A percentile compares a stretch with the other conserved stretches of the same genome.
phyloP scores from a whole-genome alignment of 2,329 filamentous ascomycete genomes.

The Cercospora berteroae region DNA sequence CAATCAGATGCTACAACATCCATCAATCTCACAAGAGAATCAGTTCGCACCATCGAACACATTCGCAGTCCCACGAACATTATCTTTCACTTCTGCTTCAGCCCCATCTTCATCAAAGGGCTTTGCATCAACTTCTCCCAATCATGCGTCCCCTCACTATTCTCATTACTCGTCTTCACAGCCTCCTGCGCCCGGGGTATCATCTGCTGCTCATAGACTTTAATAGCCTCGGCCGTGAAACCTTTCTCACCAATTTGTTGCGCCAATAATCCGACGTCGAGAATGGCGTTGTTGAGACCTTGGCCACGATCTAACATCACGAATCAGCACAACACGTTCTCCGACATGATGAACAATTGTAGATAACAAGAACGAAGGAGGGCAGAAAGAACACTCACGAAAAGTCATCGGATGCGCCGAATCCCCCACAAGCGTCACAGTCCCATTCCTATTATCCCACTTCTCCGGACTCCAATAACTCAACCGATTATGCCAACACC shows the following conservation, averaged over 20 bases:
- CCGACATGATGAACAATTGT: too few relatives aligned
- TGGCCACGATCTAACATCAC: constrained; percentile 41
- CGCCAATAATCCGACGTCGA: constrained; percentile 37
- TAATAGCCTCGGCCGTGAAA: constrained; percentile 12
- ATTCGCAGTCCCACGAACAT: not conserved
- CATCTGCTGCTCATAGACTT: constrained; percentile 21
- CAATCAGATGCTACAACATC: not conserved
- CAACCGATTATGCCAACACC: constrained; percentile 25
- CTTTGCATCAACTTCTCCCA: constrained; percentile 20
- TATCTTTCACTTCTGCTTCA: constrained; percentile 20
- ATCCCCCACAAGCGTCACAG: constrained; percentile 38
- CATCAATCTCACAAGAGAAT: not conserved
- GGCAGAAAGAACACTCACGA: too few relatives aligned
- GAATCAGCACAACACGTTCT: not conserved
- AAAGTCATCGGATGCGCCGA: constrained; percentile 47
- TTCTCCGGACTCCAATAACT: constrained; percentile 28
- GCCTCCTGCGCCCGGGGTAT: constrained; percentile 21
- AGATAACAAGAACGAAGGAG: too few relatives aligned
- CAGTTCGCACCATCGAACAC: too few relatives aligned
- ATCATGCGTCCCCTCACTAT: constrained; percentile 21
- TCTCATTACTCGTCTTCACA: constrained; percentile 17
- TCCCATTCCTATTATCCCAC: constrained; percentile 33
- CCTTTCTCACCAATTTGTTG: constrained; percentile 17
- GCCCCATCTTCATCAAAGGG: constrained; percentile 20
- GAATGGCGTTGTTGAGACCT: constrained; percentile 46